These are phyloP conservation scores for Penicillium brasilianum DNA, from an alignment of 2,329 filamentous ascomycete species.

Conservation along the genomic window DNA sequence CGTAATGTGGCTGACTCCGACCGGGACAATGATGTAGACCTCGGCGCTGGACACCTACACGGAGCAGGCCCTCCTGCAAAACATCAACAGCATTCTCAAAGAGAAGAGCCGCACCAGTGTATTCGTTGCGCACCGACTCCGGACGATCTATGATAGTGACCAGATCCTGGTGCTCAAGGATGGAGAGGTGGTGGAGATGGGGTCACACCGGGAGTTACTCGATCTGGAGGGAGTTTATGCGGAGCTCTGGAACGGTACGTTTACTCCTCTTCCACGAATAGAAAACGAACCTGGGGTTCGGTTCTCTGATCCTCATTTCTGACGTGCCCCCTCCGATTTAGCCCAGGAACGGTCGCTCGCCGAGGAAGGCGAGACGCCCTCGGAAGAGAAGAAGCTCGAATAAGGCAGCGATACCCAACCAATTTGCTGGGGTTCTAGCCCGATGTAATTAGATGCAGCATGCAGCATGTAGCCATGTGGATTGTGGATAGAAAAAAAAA, in stretches of 20 bases:
- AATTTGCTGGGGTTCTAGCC: not conserved
- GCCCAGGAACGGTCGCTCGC: conserved; percentile 65
- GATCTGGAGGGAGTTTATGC: conserved; percentile 76
- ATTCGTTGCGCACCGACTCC: conserved; percentile 88
- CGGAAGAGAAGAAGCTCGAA: not conserved
- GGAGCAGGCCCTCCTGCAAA: conserved; percentile 84
- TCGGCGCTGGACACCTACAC: conserved; percentile 92
- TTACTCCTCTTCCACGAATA: not conserved
- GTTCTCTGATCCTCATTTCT: not conserved
- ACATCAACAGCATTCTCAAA: conserved; percentile 89
- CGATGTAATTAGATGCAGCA: not conserved
- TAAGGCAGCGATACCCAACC: not conserved
- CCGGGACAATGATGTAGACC: conserved; percentile 55
- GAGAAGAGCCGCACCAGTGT: conserved; percentile 90
- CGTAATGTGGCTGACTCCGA: conserved; percentile 4
- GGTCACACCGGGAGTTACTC: conserved; percentile 83
- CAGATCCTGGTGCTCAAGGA: conserved; percentile 88
- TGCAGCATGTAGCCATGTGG: not conserved
- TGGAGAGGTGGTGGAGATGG: conserved; percentile 83
- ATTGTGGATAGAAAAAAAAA: not conserved
- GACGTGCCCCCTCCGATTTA: conserved; percentile 39
- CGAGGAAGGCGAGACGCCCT: conserved; percentile 36
- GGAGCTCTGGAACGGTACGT: conserved; percentile 85
- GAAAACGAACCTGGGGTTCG: not conserved
- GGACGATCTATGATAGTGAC: conserved; percentile 93